A percentile compares a stretch with the other conserved stretches of the same genome.
These are phyloP conservation scores for Psilocybe subaeruginosa DNA, from an alignment of 768 basidiomycete genomes.

Conservation along the genomic window DNA sequence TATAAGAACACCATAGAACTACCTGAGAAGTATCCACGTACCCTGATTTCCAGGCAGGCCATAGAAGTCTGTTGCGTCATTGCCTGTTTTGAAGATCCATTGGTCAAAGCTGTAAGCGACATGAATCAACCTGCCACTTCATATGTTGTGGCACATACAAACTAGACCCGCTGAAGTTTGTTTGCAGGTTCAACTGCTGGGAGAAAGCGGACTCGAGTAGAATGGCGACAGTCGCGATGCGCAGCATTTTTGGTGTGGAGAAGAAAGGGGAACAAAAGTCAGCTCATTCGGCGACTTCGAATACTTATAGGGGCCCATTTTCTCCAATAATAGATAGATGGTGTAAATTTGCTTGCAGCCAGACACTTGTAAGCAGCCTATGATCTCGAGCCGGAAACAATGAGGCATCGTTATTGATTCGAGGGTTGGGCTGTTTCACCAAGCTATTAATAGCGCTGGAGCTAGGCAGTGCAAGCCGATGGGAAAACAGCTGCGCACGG, in stretches of 20 bases:
- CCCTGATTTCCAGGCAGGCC: constrained; percentile 6
- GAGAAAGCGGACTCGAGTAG: constrained; percentile 6
- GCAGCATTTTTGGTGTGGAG: constrained; percentile 9
- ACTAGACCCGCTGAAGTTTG: constrained; percentile 9
- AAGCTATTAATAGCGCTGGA: neutral
- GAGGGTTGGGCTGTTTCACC: neutral
- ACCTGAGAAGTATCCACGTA: neutral
- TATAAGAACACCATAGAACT: neutral
- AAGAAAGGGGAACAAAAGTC: neutral
- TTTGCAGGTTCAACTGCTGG: constrained; percentile 4
- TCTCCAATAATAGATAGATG: neutral
- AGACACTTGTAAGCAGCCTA: neutral
- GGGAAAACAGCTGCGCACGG: neutral
- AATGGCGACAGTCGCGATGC: constrained; percentile 4
- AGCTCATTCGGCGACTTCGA: neutral
- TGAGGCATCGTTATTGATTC: neutral
- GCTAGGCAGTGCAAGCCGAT: neutral
- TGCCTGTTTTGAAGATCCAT: constrained; percentile 11
- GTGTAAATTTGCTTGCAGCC: neutral
- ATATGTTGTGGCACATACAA: constrained; percentile 2
- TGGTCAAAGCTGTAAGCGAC: constrained; percentile 3
- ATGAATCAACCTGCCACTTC: no score
- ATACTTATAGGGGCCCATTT: neutral
- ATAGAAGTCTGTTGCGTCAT: constrained; percentile 8
- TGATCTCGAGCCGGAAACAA: neutral